Base-by-base conservation (phyloP, 352 stramenopile genomes). In the Pythium rhizo-oryzae region DNA sequence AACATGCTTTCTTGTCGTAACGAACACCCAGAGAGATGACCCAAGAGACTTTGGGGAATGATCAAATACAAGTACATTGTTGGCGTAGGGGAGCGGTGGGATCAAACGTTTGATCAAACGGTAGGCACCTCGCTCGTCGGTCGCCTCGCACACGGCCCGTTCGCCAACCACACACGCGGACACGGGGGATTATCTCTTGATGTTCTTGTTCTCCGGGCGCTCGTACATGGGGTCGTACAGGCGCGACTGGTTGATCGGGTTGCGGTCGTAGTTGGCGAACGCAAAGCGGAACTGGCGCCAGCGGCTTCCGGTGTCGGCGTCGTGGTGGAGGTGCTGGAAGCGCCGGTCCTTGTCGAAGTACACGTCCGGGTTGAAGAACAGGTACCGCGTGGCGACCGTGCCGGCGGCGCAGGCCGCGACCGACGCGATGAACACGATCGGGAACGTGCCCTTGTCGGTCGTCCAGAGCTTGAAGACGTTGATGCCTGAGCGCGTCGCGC, bases 201-300 rank as follows among this genome's bases (percentile, higher is more conserved):
- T 66, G 37, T 23, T 19, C 78, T 88, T 49, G 78, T 90, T 90
- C 68, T 87, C 77, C 8, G 77, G 57, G 62, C 84, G 84, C 39
- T 74, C 75, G 64, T 84, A 88, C 13, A 88, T 61, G 16, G 78
- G 62, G 68, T 90, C 80, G 68, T 84, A 88, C 63, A 84, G 76
- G 30, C 73, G 78, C n/a, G 80, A 90, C 78, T 90, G 80, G 76
- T 90, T 90, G 71, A 90, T 90, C 49, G 78, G 79, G 72, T 90
- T 90, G 71, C 80, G 78, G 63, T 80, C 57, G 25, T 88, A 70
- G 67, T 88, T 90, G 24, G 82, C 82, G 67, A 90, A 81, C 51
- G 75, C 71, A 72, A 89, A 90, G 56, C 82, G 82, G 79, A 83
- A 83, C 67, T 87, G 78, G 33, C 82, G 80, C 82, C 82, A 90